A percentile compares a stretch with the other conserved stretches of the same genome.
Evolutionary conservation across 169 alveolate genomes (phyloP).

Genomic region (Eimeria maxima): DNA sequence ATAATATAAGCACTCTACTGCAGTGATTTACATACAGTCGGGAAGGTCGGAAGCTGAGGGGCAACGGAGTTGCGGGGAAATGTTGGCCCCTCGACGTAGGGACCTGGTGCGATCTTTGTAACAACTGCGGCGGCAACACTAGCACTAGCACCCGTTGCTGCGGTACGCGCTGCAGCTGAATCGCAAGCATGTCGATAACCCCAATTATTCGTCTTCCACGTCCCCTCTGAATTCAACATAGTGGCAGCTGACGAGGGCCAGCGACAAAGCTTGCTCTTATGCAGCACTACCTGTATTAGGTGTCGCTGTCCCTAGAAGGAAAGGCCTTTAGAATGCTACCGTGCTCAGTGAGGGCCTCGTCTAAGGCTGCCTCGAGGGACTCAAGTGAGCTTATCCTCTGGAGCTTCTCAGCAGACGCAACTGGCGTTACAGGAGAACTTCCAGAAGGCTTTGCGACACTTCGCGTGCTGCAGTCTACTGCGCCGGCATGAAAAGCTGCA

Average conservation of each 20-base stretch:
- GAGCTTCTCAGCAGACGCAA: conserved; percentile 40
- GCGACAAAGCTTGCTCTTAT: background rate
- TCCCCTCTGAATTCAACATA: background rate
- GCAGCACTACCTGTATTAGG: conserved; percentile 4
- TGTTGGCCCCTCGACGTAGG: background rate
- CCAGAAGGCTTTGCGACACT: background rate
- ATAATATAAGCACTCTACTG: background rate
- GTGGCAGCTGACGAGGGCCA: background rate
- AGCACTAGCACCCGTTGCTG: background rate
- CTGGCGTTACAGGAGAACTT: background rate
- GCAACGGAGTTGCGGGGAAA: background rate
- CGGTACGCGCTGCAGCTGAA: background rate
- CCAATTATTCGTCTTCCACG: background rate
- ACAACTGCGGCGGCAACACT: background rate
- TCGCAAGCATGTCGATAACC: background rate
- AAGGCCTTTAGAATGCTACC: conserved; percentile 36
- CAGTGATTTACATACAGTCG: background rate
- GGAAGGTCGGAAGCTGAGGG: background rate
- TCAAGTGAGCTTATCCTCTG: conserved; percentile 18
- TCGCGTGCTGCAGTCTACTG: conserved; percentile 24
- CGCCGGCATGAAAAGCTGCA: background rate
- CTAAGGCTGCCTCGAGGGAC: conserved; percentile 52
- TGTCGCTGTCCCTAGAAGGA: conserved; percentile 51
- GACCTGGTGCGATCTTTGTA: background rate
- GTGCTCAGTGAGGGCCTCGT: conserved; percentile 68